Evolutionary conservation across 176 grass and related monocot species (phyloP).

Genomic region (Eragrostis curvula): DNA sequence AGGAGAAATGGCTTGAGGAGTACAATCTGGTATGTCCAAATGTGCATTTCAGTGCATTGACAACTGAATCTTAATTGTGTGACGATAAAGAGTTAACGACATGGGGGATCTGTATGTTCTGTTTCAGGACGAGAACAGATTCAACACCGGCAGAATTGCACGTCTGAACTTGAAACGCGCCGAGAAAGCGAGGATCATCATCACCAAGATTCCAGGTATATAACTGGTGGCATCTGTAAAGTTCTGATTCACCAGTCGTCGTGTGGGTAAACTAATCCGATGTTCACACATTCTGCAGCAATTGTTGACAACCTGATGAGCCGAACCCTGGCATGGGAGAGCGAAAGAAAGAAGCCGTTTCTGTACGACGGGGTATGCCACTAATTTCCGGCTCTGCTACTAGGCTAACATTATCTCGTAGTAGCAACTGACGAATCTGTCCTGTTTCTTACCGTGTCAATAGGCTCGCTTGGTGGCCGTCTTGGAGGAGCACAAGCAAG

Average conservation of each 20-base stretch:
- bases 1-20: slow-evolving; percentile 67
- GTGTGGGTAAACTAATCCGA: background rate
- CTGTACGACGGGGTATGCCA: slow-evolving; percentile 61
- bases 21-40: slow-evolving; percentile 42
- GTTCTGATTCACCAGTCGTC: no score
- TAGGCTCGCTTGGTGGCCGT: slow-evolving; percentile 58
- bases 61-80: background rate
- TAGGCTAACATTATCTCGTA: background rate
- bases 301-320: slow-evolving; percentile 63
- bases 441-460: background rate
- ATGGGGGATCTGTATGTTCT: background rate
- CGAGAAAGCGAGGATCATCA: slow-evolving; percentile 59
- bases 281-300: slow-evolving; percentile 13
- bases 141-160: slow-evolving; percentile 58
- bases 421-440: background rate
- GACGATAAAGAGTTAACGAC: background rate
- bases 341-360: slow-evolving; percentile 61
- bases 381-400: background rate
- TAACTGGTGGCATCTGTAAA: background rate
- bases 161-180: slow-evolving; percentile 70
- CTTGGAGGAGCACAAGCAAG: slow-evolving; percentile 66
- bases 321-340: slow-evolving; percentile 63
- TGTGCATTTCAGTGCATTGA: background rate
- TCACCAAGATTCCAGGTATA: slow-evolving; percentile 69
- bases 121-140: slow-evolving; percentile 64